These are phyloP conservation scores for Sorghum bicolor DNA, from an alignment of 176 grass and related monocot species.

Conservation along the genomic window DNA sequence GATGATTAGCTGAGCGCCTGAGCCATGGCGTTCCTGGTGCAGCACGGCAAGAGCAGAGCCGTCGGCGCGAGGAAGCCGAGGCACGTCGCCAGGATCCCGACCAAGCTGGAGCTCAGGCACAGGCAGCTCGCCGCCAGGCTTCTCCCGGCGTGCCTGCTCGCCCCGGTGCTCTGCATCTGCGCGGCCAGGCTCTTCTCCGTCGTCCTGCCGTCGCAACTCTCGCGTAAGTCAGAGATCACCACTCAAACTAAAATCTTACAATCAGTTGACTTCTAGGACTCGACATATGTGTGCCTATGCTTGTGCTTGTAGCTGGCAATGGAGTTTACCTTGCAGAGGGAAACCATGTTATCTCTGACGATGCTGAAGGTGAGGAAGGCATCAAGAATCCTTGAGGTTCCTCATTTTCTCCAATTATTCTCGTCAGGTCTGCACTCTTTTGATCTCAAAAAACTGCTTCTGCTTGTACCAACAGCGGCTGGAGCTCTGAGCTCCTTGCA, in stretches of 20 bases:
- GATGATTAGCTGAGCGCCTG: neutral
- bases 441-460: neutral
- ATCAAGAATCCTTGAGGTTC: neutral
- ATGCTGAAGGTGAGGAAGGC: neutral
- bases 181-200: neutral
- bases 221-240: conserved; percentile 13
- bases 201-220: neutral
- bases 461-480: neutral
- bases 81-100: neutral
- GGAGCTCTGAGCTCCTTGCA: conserved; percentile 14
- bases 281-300: neutral
- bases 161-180: conserved; percentile 14
- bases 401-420: neutral
- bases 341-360: neutral
- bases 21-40: conserved; percentile 27
- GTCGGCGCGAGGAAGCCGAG: conserved; percentile 21
- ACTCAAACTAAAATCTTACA: neutral
- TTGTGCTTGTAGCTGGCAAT: conserved; percentile 3
- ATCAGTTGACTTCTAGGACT: neutral
- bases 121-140: conserved; percentile 8
- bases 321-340: neutral
- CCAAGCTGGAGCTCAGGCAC: conserved; percentile 16
- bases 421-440: neutral
- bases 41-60: conserved; percentile 20
- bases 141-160: conserved; percentile 31